Conservation (phyloP, 2,329 filamentous ascomycete genomes). For the Amylocarpus encephaloides region DNA sequence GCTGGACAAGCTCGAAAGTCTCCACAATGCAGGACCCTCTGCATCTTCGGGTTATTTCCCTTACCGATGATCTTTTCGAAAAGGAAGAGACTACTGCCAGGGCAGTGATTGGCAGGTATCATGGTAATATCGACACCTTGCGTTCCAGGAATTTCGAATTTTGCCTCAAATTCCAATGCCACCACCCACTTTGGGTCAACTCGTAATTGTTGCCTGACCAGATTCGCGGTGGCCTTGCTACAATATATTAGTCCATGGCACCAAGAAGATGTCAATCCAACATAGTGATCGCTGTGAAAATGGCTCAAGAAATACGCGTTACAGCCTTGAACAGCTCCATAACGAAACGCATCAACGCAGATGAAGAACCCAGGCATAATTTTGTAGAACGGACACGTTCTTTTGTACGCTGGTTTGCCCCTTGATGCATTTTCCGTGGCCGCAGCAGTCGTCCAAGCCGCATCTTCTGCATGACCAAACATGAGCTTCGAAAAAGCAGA, state of each 20-base stretch:
- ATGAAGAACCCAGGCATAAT: slow-evolving; percentile 91
- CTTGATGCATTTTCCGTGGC: slow-evolving; percentile 70
- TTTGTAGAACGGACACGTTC: slow-evolving; percentile 97
- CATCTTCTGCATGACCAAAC: slow-evolving; percentile 83
- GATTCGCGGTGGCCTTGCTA: slow-evolving; percentile 83
- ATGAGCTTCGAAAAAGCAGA: slow-evolving; percentile 92
- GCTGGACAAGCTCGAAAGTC: slow-evolving; percentile 88
- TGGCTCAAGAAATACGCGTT: slow-evolving; percentile 95
- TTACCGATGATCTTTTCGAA: slow-evolving; percentile 73
- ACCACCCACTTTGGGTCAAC: slow-evolving; percentile 84
- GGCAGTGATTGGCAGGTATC: slow-evolving; percentile 95
- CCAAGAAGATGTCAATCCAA: slow-evolving; percentile 84
- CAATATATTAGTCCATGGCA: slow-evolving; percentile 93
- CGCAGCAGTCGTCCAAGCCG: slow-evolving; percentile 83
- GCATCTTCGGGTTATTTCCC: slow-evolving; percentile 52
- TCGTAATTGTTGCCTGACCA: slow-evolving; percentile 78
- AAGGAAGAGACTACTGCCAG: slow-evolving; percentile 86
- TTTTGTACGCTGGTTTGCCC: slow-evolving; percentile 78
- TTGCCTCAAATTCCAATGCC: slow-evolving; percentile 76
- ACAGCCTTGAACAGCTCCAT: slow-evolving; percentile 86
- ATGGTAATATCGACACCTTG: slow-evolving; percentile 83
- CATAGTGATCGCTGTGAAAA: slow-evolving; percentile 96
- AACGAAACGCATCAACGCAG: slow-evolving; percentile 92
- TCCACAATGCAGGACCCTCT: slow-evolving; percentile 87
- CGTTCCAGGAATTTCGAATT: slow-evolving; percentile 72